A percentile compares a stretch with the other conserved stretches of the same genome.
Evolutionary conservation across 805 yeast genomes (phyloP).

Genomic region (Millerago galiae): DNA sequence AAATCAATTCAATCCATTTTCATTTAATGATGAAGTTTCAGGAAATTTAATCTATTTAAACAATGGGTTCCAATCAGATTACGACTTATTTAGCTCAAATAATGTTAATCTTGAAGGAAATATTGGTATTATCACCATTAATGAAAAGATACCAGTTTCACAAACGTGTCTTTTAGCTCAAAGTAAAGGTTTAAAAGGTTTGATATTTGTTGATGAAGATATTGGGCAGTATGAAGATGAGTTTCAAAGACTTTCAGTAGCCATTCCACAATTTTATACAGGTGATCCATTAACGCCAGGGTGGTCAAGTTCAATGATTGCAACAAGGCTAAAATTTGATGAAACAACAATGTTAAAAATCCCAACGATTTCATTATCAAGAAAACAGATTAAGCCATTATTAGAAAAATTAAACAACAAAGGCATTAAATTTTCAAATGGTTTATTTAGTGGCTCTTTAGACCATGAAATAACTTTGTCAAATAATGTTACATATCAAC

Average conservation of each 20-base stretch:
- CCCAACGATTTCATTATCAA: constrained; percentile 73
- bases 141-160: constrained; percentile 44
- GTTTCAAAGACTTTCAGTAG: constrained; percentile 41
- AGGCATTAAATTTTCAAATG: constrained; percentile 15
- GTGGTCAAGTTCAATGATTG: constrained; percentile 43
- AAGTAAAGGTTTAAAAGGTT: constrained; percentile 51
- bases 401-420: constrained; percentile 18
- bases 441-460: constrained; percentile 15
- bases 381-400: constrained; percentile 54
- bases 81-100: constrained; percentile 29
- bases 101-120: constrained; percentile 38
- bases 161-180: constrained; percentile 52
- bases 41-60: constrained; percentile 58
- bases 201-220: constrained; percentile 49
- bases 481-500: constrained; percentile 18
- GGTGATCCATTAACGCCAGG: constrained; percentile 85
- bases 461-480: constrained; percentile 20
- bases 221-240: constrained; percentile 27
- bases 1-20: constrained; percentile 62
- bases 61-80: constrained; percentile 57
- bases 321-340: constrained; percentile 35
- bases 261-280: constrained; percentile 50
- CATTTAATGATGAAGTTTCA: constrained; percentile 48
- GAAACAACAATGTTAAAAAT: constrained; percentile 55
- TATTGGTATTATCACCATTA: constrained; percentile 58